Evolutionary conservation across 371 early-diverging fungal species (phyloP).

Genomic region (Synchytrium microbalum): DNA sequence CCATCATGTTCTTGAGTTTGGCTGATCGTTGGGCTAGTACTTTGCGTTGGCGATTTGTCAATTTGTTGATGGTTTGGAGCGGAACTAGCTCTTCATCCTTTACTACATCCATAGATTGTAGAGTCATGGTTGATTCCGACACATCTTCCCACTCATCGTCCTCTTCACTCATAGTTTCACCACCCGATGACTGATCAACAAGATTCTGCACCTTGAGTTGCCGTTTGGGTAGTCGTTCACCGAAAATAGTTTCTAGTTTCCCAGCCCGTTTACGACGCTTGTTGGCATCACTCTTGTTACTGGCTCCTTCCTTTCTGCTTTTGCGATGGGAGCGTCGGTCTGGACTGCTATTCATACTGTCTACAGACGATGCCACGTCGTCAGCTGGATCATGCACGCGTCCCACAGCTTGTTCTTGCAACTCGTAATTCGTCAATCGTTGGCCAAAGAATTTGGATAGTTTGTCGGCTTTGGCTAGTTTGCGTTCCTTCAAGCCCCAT

Average conservation of each 20-base stretch:
- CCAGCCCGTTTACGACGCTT: slow-evolving; percentile 27
- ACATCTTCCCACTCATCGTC: neutral
- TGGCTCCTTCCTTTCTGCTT: neutral
- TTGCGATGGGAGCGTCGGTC: neutral
- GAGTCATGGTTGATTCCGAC: slow-evolving; percentile 1
- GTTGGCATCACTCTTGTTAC: neutral
- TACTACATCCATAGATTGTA: neutral
- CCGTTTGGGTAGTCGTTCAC: slow-evolving; percentile 22
- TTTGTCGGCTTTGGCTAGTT: slow-evolving; percentile 37
- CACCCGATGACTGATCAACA: neutral
- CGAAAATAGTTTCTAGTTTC: slow-evolving; percentile 39
- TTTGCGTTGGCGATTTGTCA: slow-evolving; percentile 20
- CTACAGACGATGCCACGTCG: neutral
- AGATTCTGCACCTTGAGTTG: slow-evolving; percentile 18
- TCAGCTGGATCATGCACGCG: neutral
- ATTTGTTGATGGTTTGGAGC: slow-evolving; percentile 26
- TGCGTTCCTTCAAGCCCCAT: slow-evolving; percentile 25
- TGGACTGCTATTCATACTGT: slow-evolving; percentile 5
- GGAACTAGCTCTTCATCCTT: neutral
- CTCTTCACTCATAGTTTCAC: neutral
- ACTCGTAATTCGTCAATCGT: slow-evolving; percentile 21
- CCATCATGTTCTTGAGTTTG: slow-evolving; percentile 31
- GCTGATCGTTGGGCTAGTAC: slow-evolving; percentile 28
- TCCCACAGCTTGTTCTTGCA: slow-evolving; percentile 24
- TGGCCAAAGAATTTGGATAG: slow-evolving; percentile 44